Conservation (phyloP, 148 eudicot genomes). For the Chenopodium berlandieri region DNA sequence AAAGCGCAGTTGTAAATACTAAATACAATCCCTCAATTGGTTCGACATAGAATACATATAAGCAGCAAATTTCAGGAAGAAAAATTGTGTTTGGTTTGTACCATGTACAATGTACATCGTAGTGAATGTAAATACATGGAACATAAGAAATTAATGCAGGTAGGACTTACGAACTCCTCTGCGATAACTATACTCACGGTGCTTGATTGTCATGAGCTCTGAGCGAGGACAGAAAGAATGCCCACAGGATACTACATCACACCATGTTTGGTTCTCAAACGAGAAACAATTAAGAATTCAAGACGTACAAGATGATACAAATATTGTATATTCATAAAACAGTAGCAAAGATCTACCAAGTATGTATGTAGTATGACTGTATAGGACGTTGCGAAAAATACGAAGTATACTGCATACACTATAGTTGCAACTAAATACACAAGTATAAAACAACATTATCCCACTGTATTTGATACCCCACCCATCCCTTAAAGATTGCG, state of each 20-base stretch:
- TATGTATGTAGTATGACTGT: neutral
- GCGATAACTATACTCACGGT: too few relatives aligned
- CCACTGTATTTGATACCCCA: neutral
- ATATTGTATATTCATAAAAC: neutral
- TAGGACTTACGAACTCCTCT: too few relatives aligned
- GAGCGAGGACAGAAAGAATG: too few relatives aligned
- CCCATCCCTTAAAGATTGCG: too few relatives aligned
- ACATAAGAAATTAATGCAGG: too few relatives aligned
- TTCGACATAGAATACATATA: neutral
- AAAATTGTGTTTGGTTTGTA: neutral
- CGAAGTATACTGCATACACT: too few relatives aligned
- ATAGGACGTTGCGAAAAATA: neutral
- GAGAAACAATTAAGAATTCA: neutral
- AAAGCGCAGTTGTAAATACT: neutral
- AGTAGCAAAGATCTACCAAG: neutral
- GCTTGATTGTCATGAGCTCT: too few relatives aligned
- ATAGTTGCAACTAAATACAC: too few relatives aligned
- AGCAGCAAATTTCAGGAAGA: neutral
- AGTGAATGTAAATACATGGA: too few relatives aligned
- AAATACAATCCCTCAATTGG: neutral
- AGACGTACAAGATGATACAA: neutral
- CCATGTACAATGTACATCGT: too few relatives aligned
- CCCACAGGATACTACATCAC: too few relatives aligned
- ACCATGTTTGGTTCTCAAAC: neutral
- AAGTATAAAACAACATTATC: neutral